Evolutionary conservation across 139 green algal species (phyloP).

Genomic region (Micractinium conductrix): DNA sequence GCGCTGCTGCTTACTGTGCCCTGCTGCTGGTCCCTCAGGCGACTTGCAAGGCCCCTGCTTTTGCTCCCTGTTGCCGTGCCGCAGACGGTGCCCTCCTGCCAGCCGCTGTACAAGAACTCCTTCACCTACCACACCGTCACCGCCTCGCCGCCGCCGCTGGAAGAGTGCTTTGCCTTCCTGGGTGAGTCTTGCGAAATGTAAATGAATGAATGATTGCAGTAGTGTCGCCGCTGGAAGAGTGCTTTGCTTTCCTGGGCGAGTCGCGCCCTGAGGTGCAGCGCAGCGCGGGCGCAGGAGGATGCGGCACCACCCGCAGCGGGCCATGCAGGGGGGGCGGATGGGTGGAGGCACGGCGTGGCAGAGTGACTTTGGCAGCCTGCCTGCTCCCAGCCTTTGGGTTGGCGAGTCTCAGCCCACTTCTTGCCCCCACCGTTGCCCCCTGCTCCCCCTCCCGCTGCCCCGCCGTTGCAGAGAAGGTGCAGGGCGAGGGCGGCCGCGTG

Average conservation of each 20-base stretch:
- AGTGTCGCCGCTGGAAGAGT: slow-evolving; percentile 76
- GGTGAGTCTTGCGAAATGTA: no score
- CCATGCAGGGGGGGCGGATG: background rate
- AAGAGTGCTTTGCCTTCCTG: slow-evolving; percentile 82
- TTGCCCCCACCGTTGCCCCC: no score
- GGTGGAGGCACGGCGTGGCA: background rate
- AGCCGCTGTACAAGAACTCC: slow-evolving; percentile 89
- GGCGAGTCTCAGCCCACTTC: no score
- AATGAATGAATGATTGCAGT: no score
- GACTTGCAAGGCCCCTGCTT: background rate
- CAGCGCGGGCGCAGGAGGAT: background rate
- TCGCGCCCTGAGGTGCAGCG: no score
- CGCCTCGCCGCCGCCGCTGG: slow-evolving; percentile 61
- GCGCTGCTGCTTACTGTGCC: no score
- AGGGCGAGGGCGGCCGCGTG: slow-evolving; percentile 35
- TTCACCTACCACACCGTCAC: slow-evolving; percentile 87
- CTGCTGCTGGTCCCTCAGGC: no score
- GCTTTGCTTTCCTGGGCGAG: slow-evolving; percentile 76
- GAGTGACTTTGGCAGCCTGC: no score
- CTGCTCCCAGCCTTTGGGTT: no score
- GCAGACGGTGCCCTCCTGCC: slow-evolving; percentile 87
- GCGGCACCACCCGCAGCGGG: no score
- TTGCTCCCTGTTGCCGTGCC: background rate
- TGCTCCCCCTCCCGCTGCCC: no score
- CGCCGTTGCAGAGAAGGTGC: slow-evolving; percentile 49